Conservation (phyloP, 2,329 filamentous ascomycete genomes). For the Pyrenochaeta sp. region DNA sequence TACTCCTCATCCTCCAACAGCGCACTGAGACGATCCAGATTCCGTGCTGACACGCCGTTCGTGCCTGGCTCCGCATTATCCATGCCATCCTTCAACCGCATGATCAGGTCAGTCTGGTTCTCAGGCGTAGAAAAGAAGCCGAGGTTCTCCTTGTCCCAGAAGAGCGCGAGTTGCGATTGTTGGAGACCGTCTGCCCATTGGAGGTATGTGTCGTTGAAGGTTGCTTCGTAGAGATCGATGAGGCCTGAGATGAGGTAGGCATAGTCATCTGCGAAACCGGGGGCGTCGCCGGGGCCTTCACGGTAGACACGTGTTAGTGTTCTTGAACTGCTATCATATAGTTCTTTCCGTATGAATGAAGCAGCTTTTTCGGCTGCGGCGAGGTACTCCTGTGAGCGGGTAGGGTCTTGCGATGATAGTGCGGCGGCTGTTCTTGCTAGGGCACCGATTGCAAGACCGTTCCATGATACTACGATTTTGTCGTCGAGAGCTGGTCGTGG, state of each 20-base stretch:
- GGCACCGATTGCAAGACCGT: constrained; percentile 85
- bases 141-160: constrained; percentile 71
- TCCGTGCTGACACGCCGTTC: constrained; percentile 86
- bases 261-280: constrained; percentile 92
- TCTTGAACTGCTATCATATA: constrained; percentile 72
- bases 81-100: constrained; percentile 94
- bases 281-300: constrained; percentile 69
- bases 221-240: constrained; percentile 84
- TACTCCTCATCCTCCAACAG: constrained; percentile 74
- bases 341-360: constrained; percentile 73
- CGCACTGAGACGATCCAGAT: constrained; percentile 81
- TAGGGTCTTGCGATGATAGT: constrained; percentile 67
- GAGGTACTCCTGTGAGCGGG: constrained; percentile 68
- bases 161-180: constrained; percentile 76
- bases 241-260: constrained; percentile 86
- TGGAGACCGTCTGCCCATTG: constrained; percentile 85
- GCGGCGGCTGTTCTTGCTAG: constrained; percentile 78
- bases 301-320: constrained; percentile 79
- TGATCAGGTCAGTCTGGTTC: constrained; percentile 72
- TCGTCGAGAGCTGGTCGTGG: constrained; percentile 82
- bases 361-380: constrained; percentile 73
- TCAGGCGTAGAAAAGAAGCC: constrained; percentile 78
- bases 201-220: constrained; percentile 77
- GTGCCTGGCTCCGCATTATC: constrained; percentile 90
- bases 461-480: constrained; percentile 88